Conservation (phyloP, 2,329 filamentous ascomycete species). For the Penicillium sp. region DNA sequence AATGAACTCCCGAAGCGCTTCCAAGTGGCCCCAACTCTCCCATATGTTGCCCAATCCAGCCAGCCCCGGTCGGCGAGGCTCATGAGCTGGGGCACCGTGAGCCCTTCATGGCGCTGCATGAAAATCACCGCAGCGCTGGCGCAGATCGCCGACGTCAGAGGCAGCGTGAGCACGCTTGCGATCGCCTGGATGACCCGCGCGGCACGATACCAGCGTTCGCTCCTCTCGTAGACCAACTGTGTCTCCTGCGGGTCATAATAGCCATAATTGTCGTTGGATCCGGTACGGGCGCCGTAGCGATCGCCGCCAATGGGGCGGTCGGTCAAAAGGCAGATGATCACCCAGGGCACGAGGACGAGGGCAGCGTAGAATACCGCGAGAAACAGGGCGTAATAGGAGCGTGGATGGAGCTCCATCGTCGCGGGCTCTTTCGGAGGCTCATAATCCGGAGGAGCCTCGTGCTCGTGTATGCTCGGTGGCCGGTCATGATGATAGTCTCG, state of each 20-base stretch:
- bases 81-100: conserved; percentile 28
- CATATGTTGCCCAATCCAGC: conserved; percentile 21
- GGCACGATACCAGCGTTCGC: conserved; percentile 22
- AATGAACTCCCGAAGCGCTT: conserved; percentile 29
- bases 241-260: neutral
- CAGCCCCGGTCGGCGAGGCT: conserved; percentile 30
- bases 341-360: conserved; percentile 10
- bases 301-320: conserved; percentile 10
- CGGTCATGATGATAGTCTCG: neutral
- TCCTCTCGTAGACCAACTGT: neutral
- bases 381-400: neutral
- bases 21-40: conserved; percentile 14
- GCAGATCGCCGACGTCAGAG: conserved; percentile 30
- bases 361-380: conserved; percentile 14
- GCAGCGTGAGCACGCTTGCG: conserved; percentile 26
- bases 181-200: conserved; percentile 28
- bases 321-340: conserved; percentile 6
- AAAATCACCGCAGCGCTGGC: conserved; percentile 30
- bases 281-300: conserved; percentile 19
- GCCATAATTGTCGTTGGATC: neutral
- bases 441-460: neutral
- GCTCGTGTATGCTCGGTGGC: neutral
- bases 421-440: neutral
- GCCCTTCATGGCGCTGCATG: conserved; percentile 26
- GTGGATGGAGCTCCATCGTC: conserved; percentile 1